Evolutionary conservation across 352 stramenopile genomes (phyloP), one percentile per base, ranked within the genome.

Genomic region (Phytophthora brassicae): DNA sequence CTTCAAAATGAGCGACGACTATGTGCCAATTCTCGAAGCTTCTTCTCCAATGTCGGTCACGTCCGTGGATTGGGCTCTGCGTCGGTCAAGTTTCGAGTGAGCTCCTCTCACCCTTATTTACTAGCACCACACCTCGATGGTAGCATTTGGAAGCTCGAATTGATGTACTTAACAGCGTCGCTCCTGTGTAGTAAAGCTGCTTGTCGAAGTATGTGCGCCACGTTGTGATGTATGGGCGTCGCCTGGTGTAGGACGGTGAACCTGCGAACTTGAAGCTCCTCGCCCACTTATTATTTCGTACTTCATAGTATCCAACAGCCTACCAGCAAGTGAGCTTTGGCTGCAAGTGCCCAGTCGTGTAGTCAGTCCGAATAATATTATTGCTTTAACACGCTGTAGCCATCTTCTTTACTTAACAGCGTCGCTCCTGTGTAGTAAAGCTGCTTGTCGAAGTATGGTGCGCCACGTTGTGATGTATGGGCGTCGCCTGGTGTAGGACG

Each of bases 21-120:
- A 78, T 38, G 70, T 87, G 42, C 78, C 78, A 22, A 82, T 87
- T 51, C 68, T 87, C 43, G 78, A 87, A 70, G 68, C 75, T n/a
- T 58, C 51, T 3, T 75, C 52, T 36, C 72, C 64, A 11, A 41
- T 56, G 26, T 75, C 74, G 29, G 56, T 83, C 38, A 74, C 79
- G 52, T 70, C 62, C 19, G 61, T 87, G 13, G 78, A 87, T 69
- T 77, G 71, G 36, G 67, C 75, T 4, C 60, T 73, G 49, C 68
- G 60, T 47, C 42, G 50, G 52, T 73, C 64, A 58, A 70, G 59
- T 66, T 76, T 70, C 58, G 58, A 66, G 62, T 70, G 68, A 73
- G 47, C n/a, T 4, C 31, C 31, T 19, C 51, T 46, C 60, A 52
- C 36, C 48, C 53, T 58, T 72, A 68, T 72, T 72, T 71, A 72